Conservation (phyloP, 2,329 filamentous ascomycete species). For the Stachybotrys elegans region DNA sequence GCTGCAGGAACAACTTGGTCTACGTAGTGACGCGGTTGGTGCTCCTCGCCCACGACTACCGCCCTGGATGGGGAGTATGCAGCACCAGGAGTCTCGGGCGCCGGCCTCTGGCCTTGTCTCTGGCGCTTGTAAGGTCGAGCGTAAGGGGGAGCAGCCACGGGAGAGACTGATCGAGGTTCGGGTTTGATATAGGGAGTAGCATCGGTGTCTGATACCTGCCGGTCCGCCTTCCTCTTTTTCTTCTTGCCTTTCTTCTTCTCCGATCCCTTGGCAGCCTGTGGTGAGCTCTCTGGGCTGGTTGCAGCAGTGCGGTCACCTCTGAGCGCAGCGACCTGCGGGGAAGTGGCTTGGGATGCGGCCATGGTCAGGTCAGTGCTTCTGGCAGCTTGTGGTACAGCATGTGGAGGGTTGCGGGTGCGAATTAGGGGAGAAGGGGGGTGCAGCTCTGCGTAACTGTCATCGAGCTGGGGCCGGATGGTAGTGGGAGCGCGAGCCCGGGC, state of each 20-base stretch:
- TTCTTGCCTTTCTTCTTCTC: conserved; percentile 48
- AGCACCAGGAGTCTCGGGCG: conserved; percentile 29
- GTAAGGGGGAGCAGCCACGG: conserved; percentile 47
- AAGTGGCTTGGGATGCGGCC: conserved; percentile 18
- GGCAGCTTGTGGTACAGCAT: conserved; percentile 69
- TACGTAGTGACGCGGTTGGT: conserved; percentile 21
- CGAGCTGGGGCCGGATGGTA: conserved; percentile 10
- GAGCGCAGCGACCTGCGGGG: conserved; percentile 54
- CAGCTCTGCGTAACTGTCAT: conserved; percentile 20
- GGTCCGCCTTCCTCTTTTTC: conserved; percentile 50
- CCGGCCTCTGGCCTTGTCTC: conserved; percentile 40
- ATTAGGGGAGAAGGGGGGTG: conserved; percentile 56
- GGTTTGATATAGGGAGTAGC: conserved; percentile 55
- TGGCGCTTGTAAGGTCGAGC: conserved; percentile 53
- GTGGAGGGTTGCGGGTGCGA: conserved; percentile 67
- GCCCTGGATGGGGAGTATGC: conserved; percentile 35
- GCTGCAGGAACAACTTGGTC: conserved; percentile 25
- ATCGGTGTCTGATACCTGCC: conserved; percentile 40
- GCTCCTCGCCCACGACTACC: conserved; percentile 28
- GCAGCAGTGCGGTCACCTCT: conserved; percentile 41
- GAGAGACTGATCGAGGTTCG: conserved; percentile 61
- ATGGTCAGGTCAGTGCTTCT: conserved; percentile 17
- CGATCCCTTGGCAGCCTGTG: conserved; percentile 41
- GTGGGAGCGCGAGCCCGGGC: conserved; percentile 9
- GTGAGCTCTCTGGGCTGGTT: conserved; percentile 58